A percentile compares a stretch with the other conserved stretches of the same genome.
phyloP scores from a whole-genome alignment of 306 rosid genomes.

The Arachis stenosperma region DNA sequence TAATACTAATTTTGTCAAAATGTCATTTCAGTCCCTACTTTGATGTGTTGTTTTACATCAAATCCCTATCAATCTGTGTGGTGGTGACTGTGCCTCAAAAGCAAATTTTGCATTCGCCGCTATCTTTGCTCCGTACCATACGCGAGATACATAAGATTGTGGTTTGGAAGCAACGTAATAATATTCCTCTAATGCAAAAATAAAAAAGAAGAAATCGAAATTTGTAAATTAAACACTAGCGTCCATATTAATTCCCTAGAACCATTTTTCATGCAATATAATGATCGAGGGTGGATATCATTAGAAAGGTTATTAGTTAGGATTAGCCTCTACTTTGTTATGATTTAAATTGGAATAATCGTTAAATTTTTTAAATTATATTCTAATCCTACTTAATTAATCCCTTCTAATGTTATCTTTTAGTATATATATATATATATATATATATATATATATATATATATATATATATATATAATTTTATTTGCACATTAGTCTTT shows the following conservation, averaged over 20 bases:
- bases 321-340: too few species aligned
- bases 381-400: too few species aligned
- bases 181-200: neutral
- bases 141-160: conserved; percentile 25
- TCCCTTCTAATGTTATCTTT: too few species aligned
- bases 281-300: too few species aligned
- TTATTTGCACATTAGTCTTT: too few species aligned
- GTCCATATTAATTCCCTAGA: neutral
- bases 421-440: too few species aligned
- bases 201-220: neutral
- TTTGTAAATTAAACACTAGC: neutral
- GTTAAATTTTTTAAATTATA: too few species aligned
- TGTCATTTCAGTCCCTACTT: neutral
- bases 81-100: neutral
- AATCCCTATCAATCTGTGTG: conserved; percentile 21
- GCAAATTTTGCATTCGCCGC: conserved; percentile 18
- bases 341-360: too few species aligned
- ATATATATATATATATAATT: too few species aligned
- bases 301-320: too few species aligned
- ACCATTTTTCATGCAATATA: too few species aligned
- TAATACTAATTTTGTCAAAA: neutral
- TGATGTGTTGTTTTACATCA: neutral
- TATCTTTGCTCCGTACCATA: conserved; percentile 32
- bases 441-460: too few species aligned
- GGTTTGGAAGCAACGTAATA: neutral